Conservation (phyloP, 1,284 basidiomycete genomes). For the Amylostereum areolatum region DNA sequence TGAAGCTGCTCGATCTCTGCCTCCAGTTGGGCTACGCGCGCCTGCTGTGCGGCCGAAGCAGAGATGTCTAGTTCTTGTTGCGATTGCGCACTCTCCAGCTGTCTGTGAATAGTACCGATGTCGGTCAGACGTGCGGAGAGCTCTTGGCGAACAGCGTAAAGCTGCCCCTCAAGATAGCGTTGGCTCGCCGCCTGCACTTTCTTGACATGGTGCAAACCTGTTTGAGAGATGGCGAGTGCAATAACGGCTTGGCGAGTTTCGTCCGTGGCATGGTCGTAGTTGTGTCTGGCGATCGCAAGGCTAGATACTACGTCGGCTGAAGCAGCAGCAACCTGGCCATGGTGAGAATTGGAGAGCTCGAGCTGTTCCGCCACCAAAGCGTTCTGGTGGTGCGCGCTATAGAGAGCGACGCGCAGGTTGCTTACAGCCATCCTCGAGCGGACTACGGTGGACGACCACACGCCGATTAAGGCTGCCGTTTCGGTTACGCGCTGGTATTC, state of each 20-base stretch:
- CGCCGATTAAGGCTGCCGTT: slow-evolving; percentile 31
- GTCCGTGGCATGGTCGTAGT: slow-evolving; percentile 4
- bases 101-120: slow-evolving; percentile 18
- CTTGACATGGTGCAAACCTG: slow-evolving; percentile 8
- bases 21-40: slow-evolving; percentile 3
- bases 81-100: slow-evolving; percentile 15
- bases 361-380: slow-evolving; percentile 1
- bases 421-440: slow-evolving; percentile 31
- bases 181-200: not conserved
- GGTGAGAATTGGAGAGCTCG: slow-evolving; percentile 1
- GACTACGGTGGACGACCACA: slow-evolving; percentile 15
- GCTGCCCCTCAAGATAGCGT: slow-evolving; percentile 8
- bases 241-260: slow-evolving; percentile 22
- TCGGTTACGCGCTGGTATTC: slow-evolving; percentile 15
- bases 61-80: slow-evolving; percentile 8
- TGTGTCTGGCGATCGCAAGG: slow-evolving; percentile 7
- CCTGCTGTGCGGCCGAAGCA: not conserved
- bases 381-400: slow-evolving; percentile 1
- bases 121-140: slow-evolving; percentile 24
- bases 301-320: slow-evolving; percentile 5
- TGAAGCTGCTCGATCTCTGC: slow-evolving; percentile 4
- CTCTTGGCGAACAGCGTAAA: slow-evolving; percentile 14
- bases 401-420: not conserved
- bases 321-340: slow-evolving; percentile 2
- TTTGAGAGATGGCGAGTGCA: slow-evolving; percentile 26